A percentile compares a stretch with the other conserved stretches of the same genome.
phyloP scores from a whole-genome alignment of 1,284 basidiomycete genomes.

The Schizophyllum amplum region DNA sequence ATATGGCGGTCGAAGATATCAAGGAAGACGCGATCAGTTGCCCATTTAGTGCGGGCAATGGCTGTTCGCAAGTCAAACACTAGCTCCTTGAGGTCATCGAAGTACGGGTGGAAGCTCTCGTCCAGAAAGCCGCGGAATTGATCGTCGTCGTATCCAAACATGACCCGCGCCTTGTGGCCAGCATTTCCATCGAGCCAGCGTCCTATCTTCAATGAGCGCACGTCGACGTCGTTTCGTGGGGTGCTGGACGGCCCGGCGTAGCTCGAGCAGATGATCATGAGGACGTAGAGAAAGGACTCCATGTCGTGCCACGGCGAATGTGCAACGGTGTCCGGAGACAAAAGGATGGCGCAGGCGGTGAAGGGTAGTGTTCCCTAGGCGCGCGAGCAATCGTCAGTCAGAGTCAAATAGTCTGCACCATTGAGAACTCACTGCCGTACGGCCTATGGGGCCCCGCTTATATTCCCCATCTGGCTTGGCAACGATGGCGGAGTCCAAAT shows the following conservation, averaged over 20 bases:
- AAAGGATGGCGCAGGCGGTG: constrained; percentile 3
- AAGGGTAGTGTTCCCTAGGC: constrained; percentile 8
- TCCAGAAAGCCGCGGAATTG: neutral
- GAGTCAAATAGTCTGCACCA: neutral
- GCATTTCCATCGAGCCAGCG: neutral
- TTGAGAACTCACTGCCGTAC: neutral
- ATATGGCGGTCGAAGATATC: neutral
- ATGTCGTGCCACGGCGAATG: constrained; percentile 8
- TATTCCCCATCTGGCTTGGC: neutral
- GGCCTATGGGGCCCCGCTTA: neutral
- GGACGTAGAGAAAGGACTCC: constrained; percentile 6
- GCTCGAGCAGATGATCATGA: constrained; percentile 5
- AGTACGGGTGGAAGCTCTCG: constrained; percentile 2
- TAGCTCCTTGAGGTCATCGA: neutral
- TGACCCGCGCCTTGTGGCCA: neutral
- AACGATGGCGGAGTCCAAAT: neutral
- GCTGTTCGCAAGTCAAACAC: neutral
- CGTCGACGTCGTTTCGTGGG: neutral
- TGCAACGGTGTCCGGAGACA: neutral
- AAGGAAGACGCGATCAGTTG: neutral
- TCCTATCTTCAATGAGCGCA: neutral
- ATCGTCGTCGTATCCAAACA: neutral
- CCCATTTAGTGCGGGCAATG: neutral
- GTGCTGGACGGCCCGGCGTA: constrained; percentile 3
- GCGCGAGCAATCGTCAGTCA: neutral